phyloP scores from a whole-genome alignment of 441 rosid species.

The Brassica hybrid region DNA sequence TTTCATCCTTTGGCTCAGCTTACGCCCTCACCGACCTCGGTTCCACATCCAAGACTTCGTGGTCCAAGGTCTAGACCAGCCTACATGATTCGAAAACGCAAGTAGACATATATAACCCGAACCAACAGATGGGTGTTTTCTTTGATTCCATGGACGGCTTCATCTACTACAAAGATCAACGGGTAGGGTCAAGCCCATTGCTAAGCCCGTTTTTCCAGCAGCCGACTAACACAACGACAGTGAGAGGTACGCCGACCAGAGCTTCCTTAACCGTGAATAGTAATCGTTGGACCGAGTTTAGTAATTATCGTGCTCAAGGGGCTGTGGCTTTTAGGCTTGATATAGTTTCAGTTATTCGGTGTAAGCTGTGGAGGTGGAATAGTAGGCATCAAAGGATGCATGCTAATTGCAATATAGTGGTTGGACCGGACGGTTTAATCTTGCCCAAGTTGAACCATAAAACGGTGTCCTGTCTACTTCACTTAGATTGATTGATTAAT shows the following conservation, averaged over 20 bases:
- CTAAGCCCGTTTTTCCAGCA: constrained; percentile 59
- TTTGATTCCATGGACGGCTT: constrained; percentile 57
- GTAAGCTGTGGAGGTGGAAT: constrained; percentile 65
- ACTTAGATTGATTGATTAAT: constrained; percentile 38
- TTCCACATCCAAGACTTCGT: constrained; percentile 57
- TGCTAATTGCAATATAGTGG: constrained; percentile 58
- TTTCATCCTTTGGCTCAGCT: constrained; percentile 79
- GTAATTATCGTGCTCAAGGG: constrained; percentile 58
- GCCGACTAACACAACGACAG: constrained; percentile 61
- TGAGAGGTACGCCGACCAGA: constrained; percentile 50
- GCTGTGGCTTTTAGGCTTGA: constrained; percentile 65
- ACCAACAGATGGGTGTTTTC: constrained; percentile 66
- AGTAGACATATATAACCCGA: constrained; percentile 69
- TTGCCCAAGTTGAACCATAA: constrained; percentile 47
- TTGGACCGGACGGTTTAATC: constrained; percentile 67
- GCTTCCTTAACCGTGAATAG: constrained; percentile 65
- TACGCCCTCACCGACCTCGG: constrained; percentile 90
- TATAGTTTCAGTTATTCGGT: constrained; percentile 56
- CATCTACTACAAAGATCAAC: constrained; percentile 66
- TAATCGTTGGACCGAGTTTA: constrained; percentile 71
- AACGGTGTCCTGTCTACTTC: constrained; percentile 74
- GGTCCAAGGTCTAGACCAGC: constrained; percentile 60
- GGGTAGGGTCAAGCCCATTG: constrained; percentile 57
- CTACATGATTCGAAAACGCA: constrained; percentile 64
- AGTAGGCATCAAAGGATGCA: constrained; percentile 69